Evolutionary conservation across 2,329 filamentous ascomycete genomes (phyloP).

Genomic region (Cercospora zeina): DNA sequence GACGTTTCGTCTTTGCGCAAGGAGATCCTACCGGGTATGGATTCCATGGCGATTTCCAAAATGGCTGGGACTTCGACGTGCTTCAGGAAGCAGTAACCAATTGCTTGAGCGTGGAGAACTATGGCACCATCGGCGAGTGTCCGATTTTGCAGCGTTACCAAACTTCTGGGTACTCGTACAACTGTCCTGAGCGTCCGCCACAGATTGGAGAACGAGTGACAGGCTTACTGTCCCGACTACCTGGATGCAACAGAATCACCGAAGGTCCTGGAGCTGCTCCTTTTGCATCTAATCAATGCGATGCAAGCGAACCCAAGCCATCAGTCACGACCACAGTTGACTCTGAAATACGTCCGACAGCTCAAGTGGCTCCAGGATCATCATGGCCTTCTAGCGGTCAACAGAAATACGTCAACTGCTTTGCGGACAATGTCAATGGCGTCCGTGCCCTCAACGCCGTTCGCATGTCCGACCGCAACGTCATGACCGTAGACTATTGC

Average conservation of each 20-base stretch:
- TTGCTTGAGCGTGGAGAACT: constrained; percentile 41
- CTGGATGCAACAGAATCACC: constrained; percentile 41
- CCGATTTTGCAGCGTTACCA: constrained; percentile 37
- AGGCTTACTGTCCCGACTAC: constrained; percentile 38
- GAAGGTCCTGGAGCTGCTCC: constrained; percentile 37
- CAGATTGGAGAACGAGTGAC: constrained; percentile 37
- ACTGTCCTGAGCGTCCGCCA: constrained; percentile 38
- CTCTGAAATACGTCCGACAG: constrained; percentile 36
- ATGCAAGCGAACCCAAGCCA: constrained; percentile 28
- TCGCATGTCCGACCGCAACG: constrained; percentile 29
- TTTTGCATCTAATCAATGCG: constrained; percentile 37
- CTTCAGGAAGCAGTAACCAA: constrained; percentile 44
- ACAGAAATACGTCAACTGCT: constrained; percentile 41
- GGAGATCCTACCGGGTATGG: constrained; percentile 55
- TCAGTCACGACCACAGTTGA: constrained; percentile 35
- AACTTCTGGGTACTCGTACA: constrained; percentile 32
- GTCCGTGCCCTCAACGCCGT: constrained; percentile 34
- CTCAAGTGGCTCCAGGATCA: constrained; percentile 33
- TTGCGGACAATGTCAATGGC: constrained; percentile 37
- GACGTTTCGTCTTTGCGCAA: constrained; percentile 50
- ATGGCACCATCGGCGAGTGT: constrained; percentile 42
- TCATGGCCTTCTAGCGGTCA: constrained; percentile 30
- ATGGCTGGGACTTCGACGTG: constrained; percentile 50
- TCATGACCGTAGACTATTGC: constrained; percentile 42
- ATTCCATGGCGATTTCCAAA: constrained; percentile 57